These are phyloP conservation scores for Fusarium citri DNA, from an alignment of 2,329 filamentous ascomycete genomes.

Conservation along the genomic window DNA sequence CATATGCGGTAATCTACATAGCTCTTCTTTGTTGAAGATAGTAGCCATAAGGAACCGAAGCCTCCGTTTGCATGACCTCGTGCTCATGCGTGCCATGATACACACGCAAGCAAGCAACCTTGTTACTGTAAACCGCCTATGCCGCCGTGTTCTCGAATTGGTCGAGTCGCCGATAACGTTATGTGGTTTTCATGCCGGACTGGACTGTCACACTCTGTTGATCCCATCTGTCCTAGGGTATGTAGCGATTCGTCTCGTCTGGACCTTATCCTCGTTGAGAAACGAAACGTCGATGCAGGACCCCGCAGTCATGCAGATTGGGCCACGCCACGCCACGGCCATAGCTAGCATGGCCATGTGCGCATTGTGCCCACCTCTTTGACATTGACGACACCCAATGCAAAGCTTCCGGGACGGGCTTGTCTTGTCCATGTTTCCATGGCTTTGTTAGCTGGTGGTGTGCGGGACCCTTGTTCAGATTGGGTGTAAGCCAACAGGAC, in stretches of 20 bases:
- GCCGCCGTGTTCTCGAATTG: slow-evolving; percentile 17
- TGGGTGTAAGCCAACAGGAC: slow-evolving; percentile 3
- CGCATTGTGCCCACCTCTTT: slow-evolving; percentile 20
- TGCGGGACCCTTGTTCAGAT: slow-evolving; percentile 28
- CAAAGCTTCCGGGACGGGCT: slow-evolving; percentile 19
- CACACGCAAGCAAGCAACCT: slow-evolving; percentile 19
- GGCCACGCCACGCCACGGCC: slow-evolving; percentile 8
- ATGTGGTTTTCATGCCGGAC: slow-evolving; percentile 3
- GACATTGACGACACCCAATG: slow-evolving; percentile 15
- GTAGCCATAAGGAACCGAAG: slow-evolving; percentile 13
- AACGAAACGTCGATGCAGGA: slow-evolving; percentile 42
- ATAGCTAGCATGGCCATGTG: slow-evolving; percentile 41
- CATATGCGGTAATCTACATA: not conserved
- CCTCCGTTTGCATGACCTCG: slow-evolving; percentile 33
- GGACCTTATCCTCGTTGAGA: slow-evolving; percentile 19
- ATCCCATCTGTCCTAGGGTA: slow-evolving; percentile 28
- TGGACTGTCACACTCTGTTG: slow-evolving; percentile 26
- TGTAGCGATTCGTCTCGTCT: slow-evolving; percentile 20
- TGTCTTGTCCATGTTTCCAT: slow-evolving; percentile 27
- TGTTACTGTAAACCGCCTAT: slow-evolving; percentile 17
- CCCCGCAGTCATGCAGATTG: slow-evolving; percentile 39
- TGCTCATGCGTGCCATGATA: slow-evolving; percentile 35
- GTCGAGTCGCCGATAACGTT: not conserved
- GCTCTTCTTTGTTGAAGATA: not conserved
- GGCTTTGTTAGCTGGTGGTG: slow-evolving; percentile 27